Evolutionary conservation across 2,329 filamentous ascomycete genomes (phyloP), one percentile per base, ranked within the genome.

Genomic region (Zymoseptoria ardabiliae): DNA sequence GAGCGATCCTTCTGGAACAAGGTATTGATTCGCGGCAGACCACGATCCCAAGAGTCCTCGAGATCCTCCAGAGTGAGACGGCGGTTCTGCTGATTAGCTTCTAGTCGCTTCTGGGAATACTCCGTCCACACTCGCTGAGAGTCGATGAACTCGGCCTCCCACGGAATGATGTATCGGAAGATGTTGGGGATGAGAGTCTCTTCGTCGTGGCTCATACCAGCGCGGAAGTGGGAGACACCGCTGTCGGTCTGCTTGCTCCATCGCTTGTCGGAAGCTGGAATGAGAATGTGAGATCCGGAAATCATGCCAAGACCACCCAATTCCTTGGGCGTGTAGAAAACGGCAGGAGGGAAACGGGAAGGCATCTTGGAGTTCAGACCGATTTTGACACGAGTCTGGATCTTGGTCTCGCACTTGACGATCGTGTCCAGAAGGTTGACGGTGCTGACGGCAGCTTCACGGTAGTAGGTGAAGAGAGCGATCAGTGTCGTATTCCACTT

Each of bases 401-500:
- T 99, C 81, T 99, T 99, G 13, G 95, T 99, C 76, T 99, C 94
- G 68, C 94, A 99, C 77, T 99, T 99, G 73, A 99, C 94, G 68
- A 99, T 99, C 0, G 93, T 97, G 72, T 99, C 94, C 2, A 99
- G 82, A 4, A 99, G 81, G 62, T 91, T 89, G 61, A 97, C 90
- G 0, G 95, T 99, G 0, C 93, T 96, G 1, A 97, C 93, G 17
- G 94, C 94, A 53, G 94, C 94, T 73, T 99, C 94, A 73, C 94
- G 90, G 73, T 99, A 99, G 76, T 99, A 99, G 0, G 94, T 97
- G 77, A 99, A 99, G 23, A 99, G 83, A 0, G 94, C 92, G 70
- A 99, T 99, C 66, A 99, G 77, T 1, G 91, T 94, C 0, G 94
- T 99, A 76, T 99, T 99, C 94, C 95, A 99, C 78, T 99, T 99